Evolutionary conservation across 345 rosid genomes (phyloP).

Genomic region (Populus davidiana): DNA sequence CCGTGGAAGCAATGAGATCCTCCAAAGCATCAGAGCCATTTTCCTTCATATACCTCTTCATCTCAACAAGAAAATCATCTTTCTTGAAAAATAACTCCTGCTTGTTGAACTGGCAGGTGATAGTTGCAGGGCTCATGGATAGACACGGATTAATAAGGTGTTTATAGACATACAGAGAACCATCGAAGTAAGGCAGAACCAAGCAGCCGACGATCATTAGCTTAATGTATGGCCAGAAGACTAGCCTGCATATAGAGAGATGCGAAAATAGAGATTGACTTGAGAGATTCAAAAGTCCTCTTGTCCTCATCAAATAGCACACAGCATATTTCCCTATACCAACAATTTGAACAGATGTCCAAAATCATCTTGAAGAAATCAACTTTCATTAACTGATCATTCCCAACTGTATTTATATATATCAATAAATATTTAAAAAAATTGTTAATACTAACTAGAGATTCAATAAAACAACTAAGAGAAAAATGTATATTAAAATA

Average conservation of each 20-base stretch:
- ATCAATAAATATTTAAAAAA: no score
- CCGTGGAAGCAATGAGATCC: conserved; percentile 18
- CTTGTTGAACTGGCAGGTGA: conserved; percentile 16
- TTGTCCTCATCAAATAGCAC: neutral
- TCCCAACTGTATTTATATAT: neutral
- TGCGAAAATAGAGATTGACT: neutral
- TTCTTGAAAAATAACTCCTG: neutral
- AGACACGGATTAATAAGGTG: conserved; percentile 30
- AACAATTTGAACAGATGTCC: neutral
- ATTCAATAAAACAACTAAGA: no score
- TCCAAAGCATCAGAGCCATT: conserved; percentile 24
- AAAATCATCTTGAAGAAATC: no score
- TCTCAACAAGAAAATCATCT: conserved; percentile 9
- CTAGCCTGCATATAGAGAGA: conserved; percentile 8
- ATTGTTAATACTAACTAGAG: no score
- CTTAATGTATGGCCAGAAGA: conserved; percentile 35
- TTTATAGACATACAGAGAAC: conserved; percentile 28
- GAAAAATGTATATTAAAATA: no score
- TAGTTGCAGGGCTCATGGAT: neutral
- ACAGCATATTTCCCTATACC: neutral
- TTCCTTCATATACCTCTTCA: conserved; percentile 8
- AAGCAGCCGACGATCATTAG: conserved; percentile 14
- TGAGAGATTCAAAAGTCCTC: neutral
- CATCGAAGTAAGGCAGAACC: conserved; percentile 27
- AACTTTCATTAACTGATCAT: neutral